Evolutionary conservation across 2,329 filamentous ascomycete species (phyloP).

Genomic region (Orbilia oligospora): DNA sequence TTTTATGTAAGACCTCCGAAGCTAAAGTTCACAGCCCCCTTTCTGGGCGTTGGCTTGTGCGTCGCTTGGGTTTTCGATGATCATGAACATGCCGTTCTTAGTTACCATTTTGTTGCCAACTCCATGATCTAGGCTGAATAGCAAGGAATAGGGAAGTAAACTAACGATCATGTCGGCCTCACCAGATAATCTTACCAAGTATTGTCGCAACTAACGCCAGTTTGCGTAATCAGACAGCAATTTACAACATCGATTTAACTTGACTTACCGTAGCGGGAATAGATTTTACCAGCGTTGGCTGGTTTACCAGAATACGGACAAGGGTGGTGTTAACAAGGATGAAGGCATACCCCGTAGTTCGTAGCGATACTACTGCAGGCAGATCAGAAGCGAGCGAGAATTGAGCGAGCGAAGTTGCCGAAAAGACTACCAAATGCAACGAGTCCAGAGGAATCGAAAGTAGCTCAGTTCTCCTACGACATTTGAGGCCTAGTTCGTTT

Average conservation of each 20-base stretch:
- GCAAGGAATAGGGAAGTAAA: constrained; percentile 3
- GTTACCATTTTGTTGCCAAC: constrained; percentile 25
- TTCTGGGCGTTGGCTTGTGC: constrained; percentile 34
- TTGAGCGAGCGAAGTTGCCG: constrained; percentile 48
- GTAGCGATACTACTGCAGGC: constrained; percentile 51
- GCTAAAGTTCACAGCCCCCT: constrained; percentile 48
- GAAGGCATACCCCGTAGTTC: constrained; percentile 47
- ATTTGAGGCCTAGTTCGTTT: constrained; percentile 15
- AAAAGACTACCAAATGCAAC: constrained; percentile 32
- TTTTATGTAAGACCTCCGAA: not conserved
- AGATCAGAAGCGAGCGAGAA: constrained; percentile 57
- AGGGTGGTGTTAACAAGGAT: constrained; percentile 15
- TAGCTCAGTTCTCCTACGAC: constrained; percentile 28
- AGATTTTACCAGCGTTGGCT: constrained; percentile 1
- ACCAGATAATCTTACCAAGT: constrained; percentile 36
- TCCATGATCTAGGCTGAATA: constrained; percentile 30
- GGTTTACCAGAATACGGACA: constrained; percentile 17
- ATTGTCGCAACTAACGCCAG: constrained; percentile 20
- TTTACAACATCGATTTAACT: not conserved
- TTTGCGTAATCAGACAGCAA: constrained; percentile 50
- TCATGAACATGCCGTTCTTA: constrained; percentile 15
- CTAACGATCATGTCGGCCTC: constrained; percentile 34
- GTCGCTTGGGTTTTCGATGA: constrained; percentile 29
- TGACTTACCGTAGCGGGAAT: constrained; percentile 21
- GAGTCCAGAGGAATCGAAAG: constrained; percentile 36